Conservation (phyloP, 2,329 filamentous ascomycete genomes). For the Sporothrix brasiliensis region DNA sequence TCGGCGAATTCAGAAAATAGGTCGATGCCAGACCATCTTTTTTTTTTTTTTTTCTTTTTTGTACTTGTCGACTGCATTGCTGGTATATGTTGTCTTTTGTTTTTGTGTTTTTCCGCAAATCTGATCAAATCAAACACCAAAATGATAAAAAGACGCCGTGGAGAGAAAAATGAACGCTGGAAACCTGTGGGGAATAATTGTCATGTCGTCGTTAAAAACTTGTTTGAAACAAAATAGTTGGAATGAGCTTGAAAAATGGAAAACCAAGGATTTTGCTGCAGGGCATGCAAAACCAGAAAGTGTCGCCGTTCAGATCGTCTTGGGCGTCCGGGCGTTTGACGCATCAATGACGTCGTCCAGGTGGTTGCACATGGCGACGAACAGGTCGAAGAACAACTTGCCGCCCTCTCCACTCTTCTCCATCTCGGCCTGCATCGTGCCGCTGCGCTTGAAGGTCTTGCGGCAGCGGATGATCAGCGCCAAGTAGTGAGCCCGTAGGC, state of each 20-base stretch:
- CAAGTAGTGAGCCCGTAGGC: constrained; percentile 94
- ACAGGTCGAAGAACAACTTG: constrained; percentile 97
- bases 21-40: constrained; percentile 19
- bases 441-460: constrained; percentile 96
- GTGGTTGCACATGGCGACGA: constrained; percentile 97
- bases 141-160: constrained; percentile 22
- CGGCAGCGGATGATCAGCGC: constrained; percentile 96
- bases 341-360: constrained; percentile 93
- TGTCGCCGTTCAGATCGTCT: constrained; percentile 54
- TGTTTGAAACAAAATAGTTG: constrained; percentile 20
- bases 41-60: constrained; percentile 17
- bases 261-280: constrained; percentile 17
- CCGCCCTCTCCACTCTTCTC: constrained; percentile 73
- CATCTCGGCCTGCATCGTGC: constrained; percentile 99
- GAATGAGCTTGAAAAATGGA: background rate
- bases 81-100: constrained; percentile 13
- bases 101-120: constrained; percentile 24
- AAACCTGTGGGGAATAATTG: constrained; percentile 29
- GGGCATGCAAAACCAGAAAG: constrained; percentile 18
- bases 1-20: background rate
- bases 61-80: constrained; percentile 22
- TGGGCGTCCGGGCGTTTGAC: constrained; percentile 66
- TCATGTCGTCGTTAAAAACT: constrained; percentile 32
- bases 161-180: constrained; percentile 29
- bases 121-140: constrained; percentile 20